Conservation (phyloP, 2,329 filamentous ascomycete genomes). For the Diaporthe australafricana region DNA sequence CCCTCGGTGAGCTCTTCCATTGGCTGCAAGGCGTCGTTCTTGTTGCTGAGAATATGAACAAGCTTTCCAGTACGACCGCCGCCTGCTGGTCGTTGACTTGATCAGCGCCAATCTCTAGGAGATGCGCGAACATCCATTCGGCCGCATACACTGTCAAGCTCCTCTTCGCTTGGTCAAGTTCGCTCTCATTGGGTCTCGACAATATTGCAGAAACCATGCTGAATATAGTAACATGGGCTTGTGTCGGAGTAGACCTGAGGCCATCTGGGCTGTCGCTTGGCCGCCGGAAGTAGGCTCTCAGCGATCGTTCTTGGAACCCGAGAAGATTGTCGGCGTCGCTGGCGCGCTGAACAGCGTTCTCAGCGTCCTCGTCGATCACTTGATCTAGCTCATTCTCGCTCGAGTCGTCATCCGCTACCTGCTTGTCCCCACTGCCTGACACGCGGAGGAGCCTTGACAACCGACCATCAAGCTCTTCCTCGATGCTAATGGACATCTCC, state of each 20-base stretch:
- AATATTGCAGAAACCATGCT: constrained; percentile 15
- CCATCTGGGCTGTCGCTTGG: not conserved
- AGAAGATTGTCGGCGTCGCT: constrained; percentile 29
- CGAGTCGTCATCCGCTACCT: not conserved
- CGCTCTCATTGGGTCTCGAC: not conserved
- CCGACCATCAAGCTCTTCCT: constrained; percentile 31
- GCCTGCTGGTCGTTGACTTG: too few species aligned
- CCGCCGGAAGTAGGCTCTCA: constrained; percentile 32
- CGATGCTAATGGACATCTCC: constrained; percentile 31
- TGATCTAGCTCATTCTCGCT: constrained; percentile 11
- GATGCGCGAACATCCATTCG: too few species aligned
- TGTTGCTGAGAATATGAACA: too few species aligned
- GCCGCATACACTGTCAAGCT: too few species aligned
- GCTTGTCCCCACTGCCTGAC: constrained; percentile 15
- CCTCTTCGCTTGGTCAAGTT: not conserved
- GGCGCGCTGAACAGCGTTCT: not conserved
- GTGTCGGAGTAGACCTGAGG: not conserved
- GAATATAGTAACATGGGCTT: constrained; percentile 13
- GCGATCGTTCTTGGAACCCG: constrained; percentile 36
- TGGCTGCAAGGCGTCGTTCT: too few species aligned
- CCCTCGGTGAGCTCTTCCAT: too few species aligned
- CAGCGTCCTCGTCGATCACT: constrained; percentile 22
- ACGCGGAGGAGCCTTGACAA: constrained; percentile 28
- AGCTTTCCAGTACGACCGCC: too few species aligned
- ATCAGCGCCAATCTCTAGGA: too few species aligned